These are phyloP conservation scores for Beauveria asiatica DNA, from an alignment of 2,329 filamentous ascomycete genomes.

Conservation along the genomic window DNA sequence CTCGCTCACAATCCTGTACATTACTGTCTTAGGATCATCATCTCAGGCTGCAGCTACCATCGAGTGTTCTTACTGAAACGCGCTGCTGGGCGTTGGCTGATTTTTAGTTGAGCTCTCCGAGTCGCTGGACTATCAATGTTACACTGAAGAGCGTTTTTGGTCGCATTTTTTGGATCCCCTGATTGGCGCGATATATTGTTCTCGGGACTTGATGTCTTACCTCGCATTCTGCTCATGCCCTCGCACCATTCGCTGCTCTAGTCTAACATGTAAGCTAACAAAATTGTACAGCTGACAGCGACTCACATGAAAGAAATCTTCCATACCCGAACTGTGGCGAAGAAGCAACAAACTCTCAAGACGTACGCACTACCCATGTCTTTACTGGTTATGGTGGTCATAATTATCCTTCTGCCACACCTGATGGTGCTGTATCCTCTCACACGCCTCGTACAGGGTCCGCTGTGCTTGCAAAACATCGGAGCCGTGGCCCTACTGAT, in stretches of 20 bases:
- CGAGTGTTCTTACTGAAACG: slow-evolving; percentile 25
- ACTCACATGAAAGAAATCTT: not conserved
- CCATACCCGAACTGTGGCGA: not conserved
- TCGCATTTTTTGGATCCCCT: not conserved
- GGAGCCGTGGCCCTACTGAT: slow-evolving; percentile 22
- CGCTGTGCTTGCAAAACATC: slow-evolving; percentile 39
- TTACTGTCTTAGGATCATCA: slow-evolving; percentile 40
- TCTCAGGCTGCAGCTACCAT: slow-evolving; percentile 32
- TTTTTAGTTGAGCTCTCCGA: slow-evolving; percentile 8
- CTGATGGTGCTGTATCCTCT: slow-evolving; percentile 55
- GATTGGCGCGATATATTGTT: not conserved
- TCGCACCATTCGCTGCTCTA: not conserved
- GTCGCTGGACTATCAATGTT: slow-evolving; percentile 9
- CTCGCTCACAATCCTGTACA: slow-evolving; percentile 41
- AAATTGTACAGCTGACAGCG: not conserved
- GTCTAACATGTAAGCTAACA: slow-evolving; percentile 1
- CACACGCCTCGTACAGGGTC: slow-evolving; percentile 32
- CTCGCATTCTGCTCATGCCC: not conserved
- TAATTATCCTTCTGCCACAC: slow-evolving; percentile 39
- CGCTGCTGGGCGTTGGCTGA: slow-evolving; percentile 10
- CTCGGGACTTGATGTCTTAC: not conserved
- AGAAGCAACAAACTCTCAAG: slow-evolving; percentile 20
- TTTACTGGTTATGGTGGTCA: slow-evolving; percentile 64
- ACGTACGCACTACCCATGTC: slow-evolving; percentile 65
- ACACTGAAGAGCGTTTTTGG: not conserved